Evolutionary conservation across 2,329 filamentous ascomycete genomes (phyloP), one percentile per base, ranked within the genome.

Genomic region (Dendryphion nanum): DNA sequence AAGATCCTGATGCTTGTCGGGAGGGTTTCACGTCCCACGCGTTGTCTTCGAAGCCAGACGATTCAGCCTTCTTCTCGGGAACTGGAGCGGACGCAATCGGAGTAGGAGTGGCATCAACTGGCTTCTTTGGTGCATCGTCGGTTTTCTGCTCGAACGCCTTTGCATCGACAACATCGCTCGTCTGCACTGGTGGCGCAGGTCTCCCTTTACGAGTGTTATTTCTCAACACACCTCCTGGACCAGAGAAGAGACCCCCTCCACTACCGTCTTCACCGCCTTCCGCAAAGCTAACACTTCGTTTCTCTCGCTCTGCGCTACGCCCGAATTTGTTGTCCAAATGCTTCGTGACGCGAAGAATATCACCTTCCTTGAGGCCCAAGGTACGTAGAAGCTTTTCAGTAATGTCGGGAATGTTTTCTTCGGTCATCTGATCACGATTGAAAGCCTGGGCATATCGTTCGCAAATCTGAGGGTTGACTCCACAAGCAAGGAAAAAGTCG

Each of bases 41-140:
- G 71, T 97, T 89, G 58, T 97, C 93, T 35, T 98, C 93, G 57
- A 97, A 97, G 3, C 88, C 88, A n/a, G n/a, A n/a, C n/a, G n/a
- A n/a, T 42, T 74, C 71, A 29, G 67, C 66, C 35, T 71, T 70
- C 42, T 78, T 74, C 24, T 76, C 54, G 24, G 63, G 71, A 24
- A 69, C 63, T 24, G 79, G 71, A 6, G 66, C 67, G 40, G 70
- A 63, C 12, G 71, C 63, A 32, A 76, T 61, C 1, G 79, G 71
- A 20, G 77, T 76, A 17, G 72, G 60, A 36, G 72, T 69, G 14
- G 64, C 65, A 26, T 77, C 74, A 23, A 57, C 64, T 43, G 55
- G 64, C 44, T 72, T 73, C 38, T 72, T 65, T 10, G 64, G 57
- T 3, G 69, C 52, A 21, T 67, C 67, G 15, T 70, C 68, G 4